Evolutionary conservation across 2,329 filamentous ascomycete species (phyloP).

Genomic region (Raffaelea ambrosiae): DNA sequence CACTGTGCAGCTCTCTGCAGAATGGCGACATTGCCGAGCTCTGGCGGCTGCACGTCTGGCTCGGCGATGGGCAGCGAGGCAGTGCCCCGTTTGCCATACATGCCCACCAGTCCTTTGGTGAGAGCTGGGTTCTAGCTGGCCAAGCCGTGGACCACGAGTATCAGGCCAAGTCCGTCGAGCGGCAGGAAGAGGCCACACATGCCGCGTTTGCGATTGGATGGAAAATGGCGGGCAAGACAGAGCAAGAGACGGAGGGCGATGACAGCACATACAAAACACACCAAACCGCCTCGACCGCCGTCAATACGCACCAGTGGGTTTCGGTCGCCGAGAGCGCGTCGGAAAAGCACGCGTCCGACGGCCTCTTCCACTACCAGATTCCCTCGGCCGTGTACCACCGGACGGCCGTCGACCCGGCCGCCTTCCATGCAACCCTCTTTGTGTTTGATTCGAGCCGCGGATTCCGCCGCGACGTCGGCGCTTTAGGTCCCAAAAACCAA

Average conservation of each 20-base stretch:
- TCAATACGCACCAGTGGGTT: constrained; percentile 17
- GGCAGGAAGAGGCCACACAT: constrained; percentile 17
- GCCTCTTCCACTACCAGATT: constrained; percentile 22
- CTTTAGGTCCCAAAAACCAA: constrained; percentile 21
- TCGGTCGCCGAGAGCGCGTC: constrained; percentile 5
- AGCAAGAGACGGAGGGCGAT: no score
- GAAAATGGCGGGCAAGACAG: no score
- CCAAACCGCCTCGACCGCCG: constrained; percentile 17
- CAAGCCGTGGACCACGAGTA: constrained; percentile 22
- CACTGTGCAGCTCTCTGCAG: constrained; percentile 24
- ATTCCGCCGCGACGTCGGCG: constrained; percentile 19
- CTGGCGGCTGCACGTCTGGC: constrained; percentile 25
- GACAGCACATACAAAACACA: constrained; percentile 18
- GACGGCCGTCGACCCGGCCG: constrained; percentile 18
- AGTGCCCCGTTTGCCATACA: constrained; percentile 20
- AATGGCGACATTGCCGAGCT: constrained; percentile 25
- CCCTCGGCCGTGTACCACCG: constrained; percentile 21
- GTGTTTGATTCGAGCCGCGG: constrained; percentile 25
- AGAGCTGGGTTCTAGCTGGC: constrained; percentile 28
- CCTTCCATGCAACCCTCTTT: constrained; percentile 25
- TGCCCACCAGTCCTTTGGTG: constrained; percentile 24
- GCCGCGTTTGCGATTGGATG: constrained; percentile 20
- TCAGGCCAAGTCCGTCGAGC: constrained; percentile 12
- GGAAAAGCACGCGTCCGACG: constrained; percentile 11
- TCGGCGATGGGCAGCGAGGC: constrained; percentile 21